These are phyloP conservation scores for Erysimum cheiri DNA, from an alignment of 441 rosid genomes.

Conservation along the genomic window DNA sequence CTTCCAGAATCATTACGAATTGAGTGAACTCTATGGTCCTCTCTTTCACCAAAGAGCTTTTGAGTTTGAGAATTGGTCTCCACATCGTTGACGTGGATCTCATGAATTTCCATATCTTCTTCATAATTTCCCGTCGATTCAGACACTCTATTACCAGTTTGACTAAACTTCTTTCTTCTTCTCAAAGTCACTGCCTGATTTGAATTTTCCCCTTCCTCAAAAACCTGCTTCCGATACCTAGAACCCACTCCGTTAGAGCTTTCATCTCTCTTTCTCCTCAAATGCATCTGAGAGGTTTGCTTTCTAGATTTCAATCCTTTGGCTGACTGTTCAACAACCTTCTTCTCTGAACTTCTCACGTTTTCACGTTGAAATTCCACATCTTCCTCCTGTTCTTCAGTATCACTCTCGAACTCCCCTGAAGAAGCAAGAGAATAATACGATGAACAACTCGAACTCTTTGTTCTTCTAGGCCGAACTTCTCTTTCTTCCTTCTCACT, in stretches of 20 bases:
- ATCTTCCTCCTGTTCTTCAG: constrained; percentile 52
- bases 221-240: constrained; percentile 45
- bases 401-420: constrained; percentile 63
- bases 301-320: constrained; percentile 44
- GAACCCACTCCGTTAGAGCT: constrained; percentile 48
- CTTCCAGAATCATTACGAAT: constrained; percentile 40
- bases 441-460: constrained; percentile 74
- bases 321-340: constrained; percentile 52
- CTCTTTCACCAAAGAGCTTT: constrained; percentile 48
- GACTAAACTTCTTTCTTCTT: constrained; percentile 49
- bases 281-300: constrained; percentile 49
- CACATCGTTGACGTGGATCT: constrained; percentile 49
- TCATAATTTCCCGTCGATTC: constrained; percentile 51
- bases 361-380: constrained; percentile 42
- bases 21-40: constrained; percentile 49
- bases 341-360: constrained; percentile 73
- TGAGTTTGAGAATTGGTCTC: constrained; percentile 51
- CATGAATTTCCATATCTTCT: constrained; percentile 50
- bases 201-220: constrained; percentile 47
- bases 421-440: constrained; percentile 75
- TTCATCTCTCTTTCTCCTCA: constrained; percentile 43
- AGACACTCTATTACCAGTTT: constrained; percentile 44
- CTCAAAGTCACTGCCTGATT: constrained; percentile 44
- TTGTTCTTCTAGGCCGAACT: constrained; percentile 49
- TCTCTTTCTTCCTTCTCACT: constrained; percentile 46